Evolutionary conservation across 208 protist genomes (phyloP).

Genomic region (Trypanosomatidae sp.): DNA sequence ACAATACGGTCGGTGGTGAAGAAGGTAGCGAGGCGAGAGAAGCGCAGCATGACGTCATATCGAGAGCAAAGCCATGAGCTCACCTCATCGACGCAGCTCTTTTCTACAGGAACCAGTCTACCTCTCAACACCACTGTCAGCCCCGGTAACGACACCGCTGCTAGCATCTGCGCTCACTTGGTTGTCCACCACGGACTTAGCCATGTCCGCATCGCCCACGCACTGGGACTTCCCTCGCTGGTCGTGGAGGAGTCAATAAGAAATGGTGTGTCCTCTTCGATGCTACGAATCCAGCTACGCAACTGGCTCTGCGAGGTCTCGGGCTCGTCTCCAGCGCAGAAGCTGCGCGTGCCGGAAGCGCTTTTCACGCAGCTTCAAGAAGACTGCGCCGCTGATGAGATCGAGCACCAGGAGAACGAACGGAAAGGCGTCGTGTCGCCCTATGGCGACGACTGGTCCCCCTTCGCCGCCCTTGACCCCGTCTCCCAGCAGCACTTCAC

Average conservation of each 20-base stretch:
- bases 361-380: slow-evolving; percentile 43
- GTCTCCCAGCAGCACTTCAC: slow-evolving; percentile 73
- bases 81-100: slow-evolving; percentile 21
- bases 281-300: slow-evolving; percentile 57
- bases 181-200: slow-evolving; percentile 48
- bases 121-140: background rate
- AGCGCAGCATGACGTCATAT: background rate
- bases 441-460: slow-evolving; percentile 27
- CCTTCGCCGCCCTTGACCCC: slow-evolving; percentile 61
- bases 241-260: slow-evolving; percentile 80
- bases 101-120: background rate
- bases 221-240: slow-evolving; percentile 59
- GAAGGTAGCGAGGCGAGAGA: background rate
- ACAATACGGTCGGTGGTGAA: background rate
- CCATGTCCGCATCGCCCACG: slow-evolving; percentile 37
- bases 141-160: slow-evolving; percentile 40
- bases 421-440: slow-evolving; percentile 4
- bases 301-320: slow-evolving; percentile 59
- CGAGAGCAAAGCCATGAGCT: slow-evolving; percentile 4
- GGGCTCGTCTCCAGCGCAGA: slow-evolving; percentile 1
- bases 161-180: slow-evolving; percentile 67
- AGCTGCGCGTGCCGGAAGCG: slow-evolving; percentile 31
- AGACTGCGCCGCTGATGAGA: slow-evolving; percentile 34
- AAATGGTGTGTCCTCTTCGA: slow-evolving; percentile 60
- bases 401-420: slow-evolving; percentile 8